A percentile compares a stretch with the other conserved stretches of the same genome.
Evolutionary conservation across 2,329 filamentous ascomycete genomes (phyloP).

Genomic region (Geosmithia putterillii): DNA sequence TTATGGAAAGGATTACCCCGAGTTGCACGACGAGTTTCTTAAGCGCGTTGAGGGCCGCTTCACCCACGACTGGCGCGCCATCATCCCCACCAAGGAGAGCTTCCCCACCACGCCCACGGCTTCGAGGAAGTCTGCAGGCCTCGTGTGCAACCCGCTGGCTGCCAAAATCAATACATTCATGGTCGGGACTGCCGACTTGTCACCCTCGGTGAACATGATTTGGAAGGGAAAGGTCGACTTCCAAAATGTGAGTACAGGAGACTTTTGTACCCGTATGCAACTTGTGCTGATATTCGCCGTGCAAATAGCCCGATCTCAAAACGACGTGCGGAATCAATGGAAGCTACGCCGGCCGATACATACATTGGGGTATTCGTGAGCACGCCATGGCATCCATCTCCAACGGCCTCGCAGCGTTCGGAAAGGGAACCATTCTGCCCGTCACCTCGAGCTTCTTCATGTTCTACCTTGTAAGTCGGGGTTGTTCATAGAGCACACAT

Average conservation of each 20-base stretch:
- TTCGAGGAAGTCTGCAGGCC: conserved; percentile 34
- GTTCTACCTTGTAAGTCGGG: conserved; percentile 33
- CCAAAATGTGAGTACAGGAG: conserved; percentile 23
- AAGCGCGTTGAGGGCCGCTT: conserved; percentile 33
- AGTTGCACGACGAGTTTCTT: conserved; percentile 35
- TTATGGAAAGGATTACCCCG: conserved; percentile 32
- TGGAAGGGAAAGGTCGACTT: conserved; percentile 40
- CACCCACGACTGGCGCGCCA: conserved; percentile 31
- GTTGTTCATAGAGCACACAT: not conserved
- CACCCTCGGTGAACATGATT: conserved; percentile 41
- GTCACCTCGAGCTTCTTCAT: conserved; percentile 50
- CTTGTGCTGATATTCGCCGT: not conserved
- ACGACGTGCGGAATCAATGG: conserved; percentile 39
- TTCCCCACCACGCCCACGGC: conserved; percentile 34
- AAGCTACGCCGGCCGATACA: conserved; percentile 39
- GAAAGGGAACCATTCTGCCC: conserved; percentile 40
- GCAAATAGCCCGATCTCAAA: conserved; percentile 17
- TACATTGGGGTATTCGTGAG: conserved; percentile 49
- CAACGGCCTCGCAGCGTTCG: conserved; percentile 47
- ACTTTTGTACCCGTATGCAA: not conserved
- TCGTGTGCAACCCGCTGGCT: conserved; percentile 38
- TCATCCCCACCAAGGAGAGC: conserved; percentile 29
- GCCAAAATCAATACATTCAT: conserved; percentile 32
- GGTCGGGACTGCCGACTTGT: conserved; percentile 40
- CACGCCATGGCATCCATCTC: conserved; percentile 48